Evolutionary conservation across 2,329 filamentous ascomycete genomes (phyloP), one percentile per base, ranked within the genome.

Genomic region (Colletotrichum sp.): DNA sequence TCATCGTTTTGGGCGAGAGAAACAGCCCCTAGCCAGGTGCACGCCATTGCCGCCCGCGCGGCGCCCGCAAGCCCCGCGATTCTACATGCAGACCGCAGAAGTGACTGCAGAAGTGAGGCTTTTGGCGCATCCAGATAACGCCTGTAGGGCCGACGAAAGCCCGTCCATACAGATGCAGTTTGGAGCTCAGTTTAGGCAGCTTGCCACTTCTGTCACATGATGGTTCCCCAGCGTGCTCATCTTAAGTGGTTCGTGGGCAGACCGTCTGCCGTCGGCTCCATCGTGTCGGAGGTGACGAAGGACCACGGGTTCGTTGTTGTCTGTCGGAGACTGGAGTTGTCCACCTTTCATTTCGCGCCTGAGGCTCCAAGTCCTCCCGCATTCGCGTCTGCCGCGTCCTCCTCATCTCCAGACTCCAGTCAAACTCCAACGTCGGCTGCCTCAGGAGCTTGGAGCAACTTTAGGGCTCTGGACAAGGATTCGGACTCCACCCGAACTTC

Each of bases 171-270:
- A 36, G 18, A 18, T 15, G 34, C 36, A 18, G 10, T 67, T 30
- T 7, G 26, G 69, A 68, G 34, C 70, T 73, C 30, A 32, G 28
- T 73, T 65, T 73, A 75, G 64, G 59, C 70, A 68, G 30, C 43
- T 73, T 30, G 64, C 34, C 59, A 68, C 73, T n/a, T n/a, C 12
- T 18, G 57, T 75, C 73, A 73, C 70, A 69, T 73, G 64, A 73
- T 69, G 70, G 59, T 75, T 75, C 64, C 18, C 60, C 16, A 12
- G 39, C 26, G 70, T 63, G 21, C 39, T 48, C 24, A 65, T 55
- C 65, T 59, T 52, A 34, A 66, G 57, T 73, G 70, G 70, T 30
- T 12, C 57, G 18, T 30, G 10, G 7, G 16, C n/a, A 7, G 12
- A 30, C 28, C 55, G 39, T 15, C 43, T 32, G 10, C 18, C 34